Conservation (phyloP, 345 rosid species). For the Sisymbrium irio region DNA sequence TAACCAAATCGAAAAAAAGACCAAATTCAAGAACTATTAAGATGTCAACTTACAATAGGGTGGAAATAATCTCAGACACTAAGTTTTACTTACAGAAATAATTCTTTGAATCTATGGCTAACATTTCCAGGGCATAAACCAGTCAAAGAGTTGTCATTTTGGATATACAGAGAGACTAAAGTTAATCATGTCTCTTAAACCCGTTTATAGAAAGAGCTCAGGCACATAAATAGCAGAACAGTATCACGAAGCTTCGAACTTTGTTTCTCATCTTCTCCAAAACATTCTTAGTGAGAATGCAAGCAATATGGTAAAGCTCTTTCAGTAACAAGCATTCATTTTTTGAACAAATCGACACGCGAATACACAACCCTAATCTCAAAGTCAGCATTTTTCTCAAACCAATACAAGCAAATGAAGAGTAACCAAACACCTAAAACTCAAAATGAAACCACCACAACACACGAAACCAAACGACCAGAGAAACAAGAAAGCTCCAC, state of each 20-base stretch:
- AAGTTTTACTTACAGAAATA: background rate
- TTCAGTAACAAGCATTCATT: background rate
- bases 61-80: background rate
- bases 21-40: background rate
- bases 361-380: slow-evolving; percentile 24
- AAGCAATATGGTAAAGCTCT: background rate
- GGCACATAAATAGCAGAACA: background rate
- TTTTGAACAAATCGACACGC: background rate
- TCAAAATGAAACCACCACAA: slow-evolving; percentile 18
- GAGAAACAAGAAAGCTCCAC: background rate
- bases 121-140: background rate
- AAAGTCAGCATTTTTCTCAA: slow-evolving; percentile 11
- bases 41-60: background rate
- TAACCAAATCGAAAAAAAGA: background rate
- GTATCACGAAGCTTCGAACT: background rate
- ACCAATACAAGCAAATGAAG: slow-evolving; percentile 16
- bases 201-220: background rate
- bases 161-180: background rate
- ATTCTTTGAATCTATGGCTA: background rate
- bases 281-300: background rate
- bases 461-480: background rate
- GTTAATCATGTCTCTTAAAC: background rate
- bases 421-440: slow-evolving; percentile 6
- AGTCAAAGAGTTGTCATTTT: background rate
- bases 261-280: background rate